phyloP scores from a whole-genome alignment of 140 eudicot species.

The Oenanthe javanica region DNA sequence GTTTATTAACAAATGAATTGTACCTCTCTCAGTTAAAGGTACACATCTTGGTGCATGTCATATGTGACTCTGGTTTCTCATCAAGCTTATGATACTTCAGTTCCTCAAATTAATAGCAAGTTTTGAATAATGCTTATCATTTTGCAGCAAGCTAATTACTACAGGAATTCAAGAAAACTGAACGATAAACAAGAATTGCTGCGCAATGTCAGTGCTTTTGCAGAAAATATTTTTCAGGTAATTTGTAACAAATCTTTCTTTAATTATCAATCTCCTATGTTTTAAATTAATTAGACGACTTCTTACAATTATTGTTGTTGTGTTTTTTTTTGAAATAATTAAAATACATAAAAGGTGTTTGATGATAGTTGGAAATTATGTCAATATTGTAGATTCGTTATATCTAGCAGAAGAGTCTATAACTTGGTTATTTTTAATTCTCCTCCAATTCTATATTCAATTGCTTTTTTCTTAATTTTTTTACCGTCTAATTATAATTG shows the following conservation, averaged over 20 bases:
- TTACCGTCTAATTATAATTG: background rate
- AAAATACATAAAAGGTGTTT: too few species aligned
- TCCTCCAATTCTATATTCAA: background rate
- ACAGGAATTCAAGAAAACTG: slow-evolving; percentile 38
- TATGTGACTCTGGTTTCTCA: background rate
- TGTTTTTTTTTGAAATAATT: background rate
- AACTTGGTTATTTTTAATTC: background rate
- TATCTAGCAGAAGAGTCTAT: background rate
- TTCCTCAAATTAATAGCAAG: background rate
- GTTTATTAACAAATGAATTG: background rate
- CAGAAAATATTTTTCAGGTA: slow-evolving; percentile 66
- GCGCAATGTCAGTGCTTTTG: slow-evolving; percentile 50
- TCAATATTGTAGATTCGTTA: background rate
- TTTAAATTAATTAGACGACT: background rate
- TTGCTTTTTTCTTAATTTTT: background rate
- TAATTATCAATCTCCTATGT: background rate
- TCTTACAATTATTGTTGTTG: background rate
- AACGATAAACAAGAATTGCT: slow-evolving; percentile 40
- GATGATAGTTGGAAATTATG: background rate
- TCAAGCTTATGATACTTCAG: background rate
- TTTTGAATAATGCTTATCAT: background rate
- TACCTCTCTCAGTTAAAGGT: background rate
- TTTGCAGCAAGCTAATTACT: slow-evolving; percentile 47
- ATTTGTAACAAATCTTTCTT: background rate
- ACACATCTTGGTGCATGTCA: background rate